Base-by-base conservation (phyloP, 805 yeast genomes). In the Yarrowia sp. region DNA sequence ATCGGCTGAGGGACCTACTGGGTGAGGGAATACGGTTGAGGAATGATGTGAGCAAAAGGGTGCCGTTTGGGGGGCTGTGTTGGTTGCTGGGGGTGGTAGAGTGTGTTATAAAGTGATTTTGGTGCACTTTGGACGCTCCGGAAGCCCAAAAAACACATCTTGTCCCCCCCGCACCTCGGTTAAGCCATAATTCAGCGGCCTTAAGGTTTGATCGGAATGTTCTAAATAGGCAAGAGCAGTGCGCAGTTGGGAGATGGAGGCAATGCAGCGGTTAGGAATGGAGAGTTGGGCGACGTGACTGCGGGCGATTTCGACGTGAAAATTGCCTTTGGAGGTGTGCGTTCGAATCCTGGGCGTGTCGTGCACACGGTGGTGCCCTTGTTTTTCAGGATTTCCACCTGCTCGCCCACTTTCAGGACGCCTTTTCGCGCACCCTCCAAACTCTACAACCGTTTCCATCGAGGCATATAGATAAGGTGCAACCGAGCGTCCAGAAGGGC, bases 191-290 rank as follows among this genome's bases (percentile, higher is more conserved):
- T 8, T 14, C 35, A 13, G 49, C 22, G 35, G 22, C 16, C n/a
- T n/a, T 44, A 18, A 29, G 18, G 13, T 44, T 44, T 7, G 51
- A 44, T 44, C 35, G 51, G 51, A 44, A 44, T 44, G 51, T 44
- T 27, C 51, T 8, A 29, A 29, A 29, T 8, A 29, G 51, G 51
- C 51, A 44, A 44, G 35, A 12, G 16, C 51, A 29, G 35, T 44
- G 51, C 51, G 51, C 47, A 42, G 51, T 44, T 44, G 51, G 51
- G 51, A 44, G 51, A 44, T 24, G 51, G 49, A 42, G 47, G 47
- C 47, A 25, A 42, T 41, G 46, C 46, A 22, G 3, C n/a, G 27
- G 25, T 21, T 18, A 18, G 22, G 44, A 38, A 38, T 38, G 44
- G 16, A 21, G 44, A 18, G 6, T 12, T n/a, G 12, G 14, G 8